These are phyloP conservation scores for Eucalyptus marginata DNA, from an alignment of 345 rosid genomes.

Conservation along the genomic window DNA sequence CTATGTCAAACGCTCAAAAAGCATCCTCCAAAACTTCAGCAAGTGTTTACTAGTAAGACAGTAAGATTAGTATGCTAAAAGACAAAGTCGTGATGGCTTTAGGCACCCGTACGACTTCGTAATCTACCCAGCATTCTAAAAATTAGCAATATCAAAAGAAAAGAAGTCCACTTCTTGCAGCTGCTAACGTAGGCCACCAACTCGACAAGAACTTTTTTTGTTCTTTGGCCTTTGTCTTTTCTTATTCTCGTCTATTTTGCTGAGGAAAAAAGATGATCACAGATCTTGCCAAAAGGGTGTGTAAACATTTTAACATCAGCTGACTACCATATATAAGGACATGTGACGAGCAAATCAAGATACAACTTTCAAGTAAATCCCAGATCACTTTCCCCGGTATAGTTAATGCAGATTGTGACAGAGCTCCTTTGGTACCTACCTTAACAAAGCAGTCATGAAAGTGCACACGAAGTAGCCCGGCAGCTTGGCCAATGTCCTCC, in stretches of 20 bases:
- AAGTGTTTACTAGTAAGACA: not conserved
- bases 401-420: not conserved
- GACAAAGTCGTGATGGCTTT: not conserved
- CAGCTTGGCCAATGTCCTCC: conserved; percentile 74
- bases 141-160: not conserved
- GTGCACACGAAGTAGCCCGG: conserved; percentile 84
- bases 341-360: not conserved
- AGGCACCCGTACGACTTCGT: not conserved
- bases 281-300: not conserved
- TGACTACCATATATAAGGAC: not conserved
- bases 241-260: not conserved
- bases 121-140: not conserved
- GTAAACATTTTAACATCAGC: not conserved
- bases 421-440: conserved; percentile 10
- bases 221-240: not conserved
- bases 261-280: not conserved
- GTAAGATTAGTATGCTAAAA: not conserved
- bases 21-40: not conserved
- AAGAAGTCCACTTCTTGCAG: not conserved
- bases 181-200: not conserved
- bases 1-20: not conserved
- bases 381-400: not conserved
- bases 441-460: conserved; percentile 95
- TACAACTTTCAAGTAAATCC: not conserved
- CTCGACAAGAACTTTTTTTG: not conserved